phyloP scores from a whole-genome alignment of 768 basidiomycete genomes.

The Cyclocybe cylindracea region DNA sequence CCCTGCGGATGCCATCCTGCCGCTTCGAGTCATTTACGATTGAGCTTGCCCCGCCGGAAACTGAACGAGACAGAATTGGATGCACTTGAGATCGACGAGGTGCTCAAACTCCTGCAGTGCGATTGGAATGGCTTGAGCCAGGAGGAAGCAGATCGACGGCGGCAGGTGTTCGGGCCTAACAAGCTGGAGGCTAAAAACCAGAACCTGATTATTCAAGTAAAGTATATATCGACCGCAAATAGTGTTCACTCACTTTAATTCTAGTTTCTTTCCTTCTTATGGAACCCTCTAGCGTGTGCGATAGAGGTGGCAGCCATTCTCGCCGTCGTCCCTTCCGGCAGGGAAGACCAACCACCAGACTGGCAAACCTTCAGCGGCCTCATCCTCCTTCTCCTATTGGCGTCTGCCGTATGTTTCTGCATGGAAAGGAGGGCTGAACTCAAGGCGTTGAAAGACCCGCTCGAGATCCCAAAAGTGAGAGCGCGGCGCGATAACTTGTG shows the following conservation, averaged over 20 bases:
- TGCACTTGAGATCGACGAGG: slow-evolving; percentile 93
- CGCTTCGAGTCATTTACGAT: too few species aligned
- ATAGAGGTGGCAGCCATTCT: slow-evolving; percentile 97
- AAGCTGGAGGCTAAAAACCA: slow-evolving; percentile 89
- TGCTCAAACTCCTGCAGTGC: slow-evolving; percentile 94
- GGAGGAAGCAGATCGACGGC: slow-evolving; percentile 79
- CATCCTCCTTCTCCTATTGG: slow-evolving; percentile 86
- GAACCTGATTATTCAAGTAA: slow-evolving; percentile 85
- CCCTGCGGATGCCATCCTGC: too few species aligned
- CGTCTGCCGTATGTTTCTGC: slow-evolving; percentile 97
- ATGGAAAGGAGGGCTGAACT: slow-evolving; percentile 97
- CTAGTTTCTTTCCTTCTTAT: slow-evolving; percentile 96
- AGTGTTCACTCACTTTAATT: not conserved
- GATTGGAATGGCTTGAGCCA: slow-evolving; percentile 73
- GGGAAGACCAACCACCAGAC: slow-evolving; percentile 83
- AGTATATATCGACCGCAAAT: not conserved
- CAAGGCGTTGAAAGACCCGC: slow-evolving; percentile 98
- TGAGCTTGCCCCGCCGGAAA: too few species aligned
- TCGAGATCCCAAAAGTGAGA: slow-evolving; percentile 90
- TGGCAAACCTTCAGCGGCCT: slow-evolving; percentile 99
- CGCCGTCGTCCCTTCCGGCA: slow-evolving; percentile 95
- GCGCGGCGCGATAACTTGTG: slow-evolving; percentile 85
- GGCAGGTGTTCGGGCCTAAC: slow-evolving; percentile 94
- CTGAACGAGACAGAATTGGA: slow-evolving; percentile 96
- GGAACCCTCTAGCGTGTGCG: slow-evolving; percentile 99